Evolutionary conservation across 441 rosid genomes (phyloP), one percentile per base, ranked within the genome.

Genomic region (Macaranga tanarius): DNA sequence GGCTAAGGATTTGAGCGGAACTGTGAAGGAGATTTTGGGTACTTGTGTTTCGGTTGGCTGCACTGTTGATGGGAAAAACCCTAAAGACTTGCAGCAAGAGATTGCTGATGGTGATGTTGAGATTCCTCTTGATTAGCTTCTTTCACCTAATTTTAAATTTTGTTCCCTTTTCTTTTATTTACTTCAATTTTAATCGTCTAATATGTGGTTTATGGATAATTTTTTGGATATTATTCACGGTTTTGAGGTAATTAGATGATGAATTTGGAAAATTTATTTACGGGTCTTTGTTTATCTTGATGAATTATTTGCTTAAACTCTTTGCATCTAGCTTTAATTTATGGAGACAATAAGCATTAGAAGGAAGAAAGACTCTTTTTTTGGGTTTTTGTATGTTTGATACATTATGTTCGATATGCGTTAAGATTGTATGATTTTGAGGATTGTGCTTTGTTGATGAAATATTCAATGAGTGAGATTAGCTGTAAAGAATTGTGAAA

Each of bases 31-130:
- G 85, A 92, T 92, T 22, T 70, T 90, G 10, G 96, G 97, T 5
- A 92, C 96, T 19, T 90, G 96, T 38, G 96, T 92, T 0, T 88
- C 92, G 0, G 96, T 92, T 38, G 92, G 96, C 7, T 92, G 96
- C 56, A 88, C 88, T n/a, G 93, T 90, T 0, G 96, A 90, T 73
- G 96, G 90, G 5, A 90, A 92, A 78, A 82, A 90, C 64, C 96
- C 96, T 0, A 89, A 86, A 79, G 92, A 87, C 71, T 80, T 89
- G 75, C 94, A 92, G 77, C 77, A 90, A 72, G 97, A 88, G 81
- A 88, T 92, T 31, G 73, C 80, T 45, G 89, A 87, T 7, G 95
- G 97, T 19, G 97, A 87, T 3, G 76, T 90, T 54, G 97, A 83
- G 62, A 20, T 90, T 28, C 95, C 97, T 42, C 77, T 75, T 60